These are phyloP conservation scores for Megacollybia platyphylla DNA, from an alignment of 1,284 basidiomycete species.

Conservation along the genomic window DNA sequence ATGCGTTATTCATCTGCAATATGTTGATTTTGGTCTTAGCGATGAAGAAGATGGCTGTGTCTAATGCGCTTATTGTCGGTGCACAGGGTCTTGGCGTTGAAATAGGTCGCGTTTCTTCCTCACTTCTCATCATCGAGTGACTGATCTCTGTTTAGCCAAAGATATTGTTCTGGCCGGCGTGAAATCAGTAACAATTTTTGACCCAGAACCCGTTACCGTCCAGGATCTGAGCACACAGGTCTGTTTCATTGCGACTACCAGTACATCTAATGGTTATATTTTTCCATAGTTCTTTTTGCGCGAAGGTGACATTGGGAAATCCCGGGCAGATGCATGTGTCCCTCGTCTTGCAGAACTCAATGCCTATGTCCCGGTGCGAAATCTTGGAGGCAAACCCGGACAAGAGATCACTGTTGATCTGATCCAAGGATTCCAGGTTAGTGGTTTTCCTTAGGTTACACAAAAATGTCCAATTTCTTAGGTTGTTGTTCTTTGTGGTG, in stretches of 20 bases:
- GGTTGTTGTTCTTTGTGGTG: slow-evolving; percentile 86
- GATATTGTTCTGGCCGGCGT: slow-evolving; percentile 94
- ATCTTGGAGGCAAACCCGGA: slow-evolving; percentile 58
- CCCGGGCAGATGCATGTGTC: slow-evolving; percentile 77
- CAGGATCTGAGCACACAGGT: slow-evolving; percentile 92
- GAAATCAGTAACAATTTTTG: slow-evolving; percentile 94
- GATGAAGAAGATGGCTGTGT: slow-evolving; percentile 98
- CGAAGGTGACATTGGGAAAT: slow-evolving; percentile 76
- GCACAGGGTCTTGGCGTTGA: slow-evolving; percentile 92
- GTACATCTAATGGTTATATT: slow-evolving; percentile 3
- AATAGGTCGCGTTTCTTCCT: slow-evolving; percentile 54
- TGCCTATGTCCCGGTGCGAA: slow-evolving; percentile 87
- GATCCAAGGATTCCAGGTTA: slow-evolving; percentile 80
- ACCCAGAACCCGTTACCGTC: slow-evolving; percentile 79
- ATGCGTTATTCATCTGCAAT: slow-evolving; percentile 2
- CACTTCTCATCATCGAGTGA: slow-evolving; percentile 2
- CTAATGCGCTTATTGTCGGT: slow-evolving; percentile 92
- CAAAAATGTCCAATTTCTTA: slow-evolving; percentile 15
- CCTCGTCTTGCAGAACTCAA: slow-evolving; percentile 94
- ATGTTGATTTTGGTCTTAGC: slow-evolving; percentile 32
- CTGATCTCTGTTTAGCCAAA: slow-evolving; percentile 56
- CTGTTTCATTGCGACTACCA: slow-evolving; percentile 2
- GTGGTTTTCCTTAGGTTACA: slow-evolving; percentile 11
- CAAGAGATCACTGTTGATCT: slow-evolving; percentile 70
- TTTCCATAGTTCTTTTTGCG: slow-evolving; percentile 82